Evolutionary conservation across 148 eudicot species (phyloP), one percentile per base, ranked within the genome.

Genomic region (Vaccinium darrowii): DNA sequence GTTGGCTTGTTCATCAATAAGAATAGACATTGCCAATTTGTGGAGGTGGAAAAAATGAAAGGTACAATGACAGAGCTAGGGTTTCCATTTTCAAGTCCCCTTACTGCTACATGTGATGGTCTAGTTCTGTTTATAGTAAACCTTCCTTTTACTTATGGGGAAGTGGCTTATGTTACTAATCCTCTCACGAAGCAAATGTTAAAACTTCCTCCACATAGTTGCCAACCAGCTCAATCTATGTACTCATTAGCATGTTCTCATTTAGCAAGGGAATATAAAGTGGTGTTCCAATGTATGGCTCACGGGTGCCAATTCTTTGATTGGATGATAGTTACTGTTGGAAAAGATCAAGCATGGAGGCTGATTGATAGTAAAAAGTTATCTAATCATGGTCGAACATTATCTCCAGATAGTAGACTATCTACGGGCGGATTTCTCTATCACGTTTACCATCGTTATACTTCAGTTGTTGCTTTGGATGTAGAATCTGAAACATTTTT

Each of bases 51-150:
- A n/a, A 72, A n/a, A 6, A 53, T 19, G 50, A 71, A 33, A 23
- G 52, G 11, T 56, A 16, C 8, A 4, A 7, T 4, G 58, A 52
- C 15, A 5, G 8, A 73, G 39, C 9, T 83, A 1, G 13, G 49
- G 18, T 33, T 12, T 73, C 9, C 27, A 36, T 11, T 67, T 51
- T 21, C 14, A 36, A 5, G 39, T 36, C 4, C 39, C 39, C 39
- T 36, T 36, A 36, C 1, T 5, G 57, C 52, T 53, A 54, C 52
- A 19, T 83, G 84, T 18, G 23, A 83, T 83, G 84, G 84, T 53
- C 49, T 83, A 54, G 23, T 83, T 53, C 49, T 83, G 79, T 30
- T 30, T 30, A 36, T 83, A 54, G 12, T 14, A 14, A 3, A 36
- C 39, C 39, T 0, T 36, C 39, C 39, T 13, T 14, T 54, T 54